A percentile compares a stretch with the other conserved stretches of the same genome.
These are phyloP conservation scores for Hemerocallis citrina DNA, from an alignment of 106 monocot species.

Conservation along the genomic window DNA sequence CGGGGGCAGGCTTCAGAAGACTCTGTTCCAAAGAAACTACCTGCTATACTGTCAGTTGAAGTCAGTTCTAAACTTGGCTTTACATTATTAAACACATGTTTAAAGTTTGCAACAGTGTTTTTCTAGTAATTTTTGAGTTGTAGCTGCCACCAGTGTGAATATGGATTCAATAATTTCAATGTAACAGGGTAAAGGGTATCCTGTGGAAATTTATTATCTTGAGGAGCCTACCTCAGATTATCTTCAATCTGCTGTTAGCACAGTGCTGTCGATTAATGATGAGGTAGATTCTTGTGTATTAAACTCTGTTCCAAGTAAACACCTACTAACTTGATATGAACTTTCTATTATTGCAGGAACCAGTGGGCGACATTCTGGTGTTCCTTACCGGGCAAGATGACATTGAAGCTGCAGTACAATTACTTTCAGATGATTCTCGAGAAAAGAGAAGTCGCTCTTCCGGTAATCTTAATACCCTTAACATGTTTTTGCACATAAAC, in stretches of 20 bases:
- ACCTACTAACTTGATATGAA: slow-evolving; percentile 1
- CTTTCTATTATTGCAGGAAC: slow-evolving; percentile 38
- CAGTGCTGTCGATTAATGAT: slow-evolving; percentile 77
- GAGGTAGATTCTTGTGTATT: slow-evolving; percentile 34
- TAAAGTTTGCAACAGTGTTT: not conserved
- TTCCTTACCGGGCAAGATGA: slow-evolving; percentile 99
- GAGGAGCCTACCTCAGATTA: slow-evolving; percentile 88
- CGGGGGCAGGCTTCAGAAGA: slow-evolving; percentile 22
- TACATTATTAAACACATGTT: not conserved
- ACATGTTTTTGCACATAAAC: not conserved
- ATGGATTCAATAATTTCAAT: not conserved
- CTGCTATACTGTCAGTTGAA: slow-evolving; percentile 95
- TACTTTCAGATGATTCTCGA: slow-evolving; percentile 50
- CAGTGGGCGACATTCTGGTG: slow-evolving; percentile 81
- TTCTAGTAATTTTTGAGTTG: not conserved
- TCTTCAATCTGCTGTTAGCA: slow-evolving; percentile 70
- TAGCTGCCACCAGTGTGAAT: not conserved
- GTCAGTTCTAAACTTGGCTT: slow-evolving; percentile 30
- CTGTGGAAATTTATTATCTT: slow-evolving; percentile 81
- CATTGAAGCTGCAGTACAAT: slow-evolving; percentile 77
- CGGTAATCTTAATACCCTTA: slow-evolving; percentile 26
- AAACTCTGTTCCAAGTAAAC: no score
- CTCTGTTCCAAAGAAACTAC: slow-evolving; percentile 24
- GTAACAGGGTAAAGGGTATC: slow-evolving; percentile 76
- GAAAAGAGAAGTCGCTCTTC: slow-evolving; percentile 25